Conservation (phyloP, 1,284 basidiomycete genomes). For the Ustilago hordei region DNA sequence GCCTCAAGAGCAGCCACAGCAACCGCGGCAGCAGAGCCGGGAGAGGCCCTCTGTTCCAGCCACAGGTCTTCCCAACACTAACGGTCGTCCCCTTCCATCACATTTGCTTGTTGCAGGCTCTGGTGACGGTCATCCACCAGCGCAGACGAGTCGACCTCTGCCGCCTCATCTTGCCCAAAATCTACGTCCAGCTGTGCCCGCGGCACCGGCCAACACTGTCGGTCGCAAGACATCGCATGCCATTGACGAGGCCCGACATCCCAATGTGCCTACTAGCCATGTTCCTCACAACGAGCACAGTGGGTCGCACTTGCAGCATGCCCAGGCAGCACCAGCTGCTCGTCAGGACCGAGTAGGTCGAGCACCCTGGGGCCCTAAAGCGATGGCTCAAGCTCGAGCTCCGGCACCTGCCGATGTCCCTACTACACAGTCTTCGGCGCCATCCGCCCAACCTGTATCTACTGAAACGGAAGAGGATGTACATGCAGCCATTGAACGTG, state of each 20-base stretch:
- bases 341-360: conserved; percentile 9
- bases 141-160: conserved; percentile 28
- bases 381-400: conserved; percentile 20
- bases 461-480: conserved; percentile 53
- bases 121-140: conserved; percentile 21
- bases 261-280: conserved; percentile 3
- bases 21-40: conserved; percentile 9
- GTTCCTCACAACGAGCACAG: not conserved
- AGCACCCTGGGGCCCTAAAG: conserved; percentile 41
- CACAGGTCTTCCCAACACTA: conserved; percentile 4
- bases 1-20: conserved; percentile 20
- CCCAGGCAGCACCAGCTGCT: conserved; percentile 3
- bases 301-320: conserved; percentile 7
- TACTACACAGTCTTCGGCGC: not conserved
- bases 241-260: conserved; percentile 26
- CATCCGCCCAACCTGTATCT: not conserved
- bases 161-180: conserved; percentile 56
- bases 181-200: conserved; percentile 26
- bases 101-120: conserved; percentile 34
- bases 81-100: conserved; percentile 38
- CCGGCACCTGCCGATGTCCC: conserved; percentile 2
- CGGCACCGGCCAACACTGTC: conserved; percentile 4
- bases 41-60: conserved; percentile 3
- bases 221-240: conserved; percentile 39
- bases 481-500: conserved; percentile 63